Evolutionary conservation across 148 eudicot species (phyloP), one percentile per base, ranked within the genome.

Genomic region (Amaranthus cruentus): DNA sequence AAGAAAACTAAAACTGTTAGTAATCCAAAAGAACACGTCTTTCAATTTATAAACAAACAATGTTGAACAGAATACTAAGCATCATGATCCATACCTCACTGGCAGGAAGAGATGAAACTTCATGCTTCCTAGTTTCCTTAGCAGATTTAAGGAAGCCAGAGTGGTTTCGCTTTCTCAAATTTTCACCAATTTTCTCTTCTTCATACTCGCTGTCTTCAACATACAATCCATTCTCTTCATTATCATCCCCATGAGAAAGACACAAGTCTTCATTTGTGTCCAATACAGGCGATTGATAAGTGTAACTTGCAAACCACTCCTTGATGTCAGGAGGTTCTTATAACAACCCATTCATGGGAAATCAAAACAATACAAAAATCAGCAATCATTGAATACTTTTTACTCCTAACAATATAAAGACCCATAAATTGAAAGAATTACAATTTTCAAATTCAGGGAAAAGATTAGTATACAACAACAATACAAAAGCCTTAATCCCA

Each of bases 301-400:
- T 82, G 76, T 93, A 93, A 87, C 91, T 90, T 59, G 93, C 80
- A 82, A 88, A 90, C 96, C 90, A 86, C 47, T 90, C 84, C 68
- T 54, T 81, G 38, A 91, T 83, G 65, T 89, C 82, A 73, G 83
- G 88, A 60, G 90, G 84, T 75, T 91, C 97, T 91, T 69, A 71
- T 53, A 58, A 68, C n/a, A 75, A 52, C 58, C 82, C 59, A 75
- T 70, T 13, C 42, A 13, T 18, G 6, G 47, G 50, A 65, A 54
- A 66, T 8, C 51, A 6, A 57, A 0, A 62, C 7, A 5, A 38
- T 11, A 4, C 51, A 57, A 47, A 75, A 28, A 1, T 66, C 77
- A 66, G 64, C 46, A 47, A 47, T 7, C 13, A 12, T 51, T 47
- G 64, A 6, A 66, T 48, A 51, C 10, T 0, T 46, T 5, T 43